Evolutionary conservation across 169 alveolate genomes (phyloP), one percentile per base, ranked within the genome.

Genomic region (Eimeria tenella): DNA sequence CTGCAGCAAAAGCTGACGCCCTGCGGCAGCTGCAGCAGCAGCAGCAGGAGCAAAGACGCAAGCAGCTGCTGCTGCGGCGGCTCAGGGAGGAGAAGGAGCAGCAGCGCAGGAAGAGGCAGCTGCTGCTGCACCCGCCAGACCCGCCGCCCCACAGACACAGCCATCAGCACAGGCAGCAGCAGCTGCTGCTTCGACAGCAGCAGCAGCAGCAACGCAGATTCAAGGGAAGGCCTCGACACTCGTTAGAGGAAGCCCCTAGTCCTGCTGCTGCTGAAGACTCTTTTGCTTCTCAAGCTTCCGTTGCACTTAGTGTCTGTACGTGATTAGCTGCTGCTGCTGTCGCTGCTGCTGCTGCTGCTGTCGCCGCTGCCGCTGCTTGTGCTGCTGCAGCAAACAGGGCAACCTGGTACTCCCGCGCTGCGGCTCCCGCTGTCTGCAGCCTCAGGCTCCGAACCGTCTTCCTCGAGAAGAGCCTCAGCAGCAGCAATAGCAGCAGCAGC

Each of bases 101-200:
- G 21, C 79, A 62, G 21, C 77, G 62, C 23, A 21, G 58, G 55
- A 58, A 49, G 79, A 31, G 31, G 55, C 60, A 60, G 65, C 62
- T 83, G 17, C 50, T 58, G 63, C 79, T 58, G 63, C 77, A 31
- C n/a, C 77, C 77, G 5, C 60, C 91, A 10, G n/a, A 25, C 63
- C 91, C 79, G 15, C 62, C 84, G 13, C 73, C 71, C 6, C 68
- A 53, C 71, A 63, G 71, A 8, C 68, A 53, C 84, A 8, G 25
- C 25, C 77, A 56, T 23, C 11, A 53, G n/a, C 86, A 87, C 75
- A 70, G 93, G 60, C 86, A 87, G 87, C 93, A 49, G 77, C 86
- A 52, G 91, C 58, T 58, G 79, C 77, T 58, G 63, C 77, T 8
- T 62, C 77, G 25, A 49, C 74, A 6, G 17, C 87, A 52, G 50